Conservation (phyloP, 176 grass and related monocot species). For the Avena atlantica region DNA sequence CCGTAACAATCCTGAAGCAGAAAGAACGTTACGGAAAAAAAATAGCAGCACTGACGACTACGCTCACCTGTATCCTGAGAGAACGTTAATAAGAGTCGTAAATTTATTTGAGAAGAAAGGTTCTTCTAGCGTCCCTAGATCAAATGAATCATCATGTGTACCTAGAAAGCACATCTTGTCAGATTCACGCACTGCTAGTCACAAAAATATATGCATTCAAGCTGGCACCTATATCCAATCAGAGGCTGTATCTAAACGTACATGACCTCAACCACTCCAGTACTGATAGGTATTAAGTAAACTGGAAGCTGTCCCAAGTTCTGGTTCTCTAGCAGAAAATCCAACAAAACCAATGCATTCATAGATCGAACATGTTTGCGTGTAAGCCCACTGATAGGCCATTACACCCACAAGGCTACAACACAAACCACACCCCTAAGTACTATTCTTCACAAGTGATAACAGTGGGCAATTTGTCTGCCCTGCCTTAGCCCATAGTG, state of each 20-base stretch:
- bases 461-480: not conserved
- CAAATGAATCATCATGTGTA: constrained; percentile 50
- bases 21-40: constrained; percentile 26
- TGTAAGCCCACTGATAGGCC: not conserved
- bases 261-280: not conserved
- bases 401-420: constrained; percentile 17
- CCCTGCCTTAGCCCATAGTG: not conserved
- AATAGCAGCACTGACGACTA: not conserved
- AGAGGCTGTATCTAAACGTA: not conserved
- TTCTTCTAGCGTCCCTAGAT: constrained; percentile 68
- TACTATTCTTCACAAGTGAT: not conserved
- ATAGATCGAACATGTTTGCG: not conserved
- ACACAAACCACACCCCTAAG: not conserved
- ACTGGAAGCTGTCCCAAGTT: not conserved
- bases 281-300: not conserved
- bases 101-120: constrained; percentile 96
- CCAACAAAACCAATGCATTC: not conserved
- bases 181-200: constrained; percentile 26
- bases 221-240: constrained; percentile 10
- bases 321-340: not conserved
- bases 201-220: constrained; percentile 6
- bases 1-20: not conserved
- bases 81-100: constrained; percentile 65
- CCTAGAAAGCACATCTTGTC: constrained; percentile 47
- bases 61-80: constrained; percentile 70